Base-by-base conservation (phyloP, 805 yeast species). In the Starmera quercuum region DNA sequence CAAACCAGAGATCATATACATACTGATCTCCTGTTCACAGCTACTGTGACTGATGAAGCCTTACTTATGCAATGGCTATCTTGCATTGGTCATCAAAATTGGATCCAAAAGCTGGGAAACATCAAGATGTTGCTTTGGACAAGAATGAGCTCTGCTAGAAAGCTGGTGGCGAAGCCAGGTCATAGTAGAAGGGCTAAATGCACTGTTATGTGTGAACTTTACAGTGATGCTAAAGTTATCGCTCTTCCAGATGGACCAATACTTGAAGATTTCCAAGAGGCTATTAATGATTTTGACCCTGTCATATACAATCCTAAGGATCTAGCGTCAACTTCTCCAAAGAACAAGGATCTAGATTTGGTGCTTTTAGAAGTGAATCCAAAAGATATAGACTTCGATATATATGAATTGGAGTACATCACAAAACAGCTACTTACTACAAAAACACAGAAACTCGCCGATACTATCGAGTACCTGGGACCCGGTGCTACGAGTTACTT, bases 401-500 rank as follows among this genome's bases (percentile, higher is more conserved):
- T 71, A 3, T 81, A 74, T 32, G 70, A 71, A 31, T 71, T 82
- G 61, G 92, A 85, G 38, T 75, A 73, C 43, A 75, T 87, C 12
- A 63, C 80, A 13, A 78, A 74, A 45, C 72, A 71, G 45, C 51
- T 85, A 26, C 67, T 78, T 61, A 62, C 75, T 15, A 54, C 68
- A 21, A 60, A 63, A 30, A 51, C 62, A 9, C 58, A 67, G 13
- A 67, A 78, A 1, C 49, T 78, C 9, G 35, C 41, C 1, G 73
- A 69, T 15, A 61, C 72, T 3, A 41, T 82, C 2, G 58, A 64
- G 11, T 63, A 72, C 15, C 56, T 90, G 8, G 95, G 95, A 0
- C 88, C 95, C 2, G 97, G 96, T 2, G 95, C 92, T 0, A 63
- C 53, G 3, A 78, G 71, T 3, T 79, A 71, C 40, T 67, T 64